A percentile compares a stretch with the other conserved stretches of the same genome.
phyloP scores from a whole-genome alignment of 148 eudicot genomes.

The Nyssa sinensis region DNA sequence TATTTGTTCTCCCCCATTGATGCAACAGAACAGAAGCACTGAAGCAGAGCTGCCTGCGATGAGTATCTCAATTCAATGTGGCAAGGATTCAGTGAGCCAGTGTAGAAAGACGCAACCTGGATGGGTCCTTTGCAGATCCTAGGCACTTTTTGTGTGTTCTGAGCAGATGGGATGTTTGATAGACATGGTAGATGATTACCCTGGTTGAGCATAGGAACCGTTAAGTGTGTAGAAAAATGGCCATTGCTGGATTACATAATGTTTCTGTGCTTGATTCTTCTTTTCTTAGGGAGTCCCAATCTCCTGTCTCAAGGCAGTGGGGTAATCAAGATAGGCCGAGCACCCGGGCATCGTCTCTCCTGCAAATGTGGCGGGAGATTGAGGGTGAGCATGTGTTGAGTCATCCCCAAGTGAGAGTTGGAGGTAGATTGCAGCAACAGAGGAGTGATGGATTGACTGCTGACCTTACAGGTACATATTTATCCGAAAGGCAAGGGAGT shows the following conservation, averaged over 20 bases:
- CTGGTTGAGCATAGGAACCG: slow-evolving; percentile 23
- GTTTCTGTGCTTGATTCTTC: slow-evolving; percentile 52
- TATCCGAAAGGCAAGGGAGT: slow-evolving; percentile 26
- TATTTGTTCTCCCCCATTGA: too few species aligned
- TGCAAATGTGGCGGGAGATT: slow-evolving; percentile 83
- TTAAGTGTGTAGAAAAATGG: slow-evolving; percentile 50
- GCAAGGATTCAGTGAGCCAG: too few species aligned
- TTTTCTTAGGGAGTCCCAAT: slow-evolving; percentile 49
- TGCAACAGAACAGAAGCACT: slow-evolving; percentile 20
- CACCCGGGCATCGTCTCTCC: slow-evolving; percentile 62
- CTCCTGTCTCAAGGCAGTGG: slow-evolving; percentile 40
- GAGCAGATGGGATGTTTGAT: slow-evolving; percentile 14
- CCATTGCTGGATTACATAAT: slow-evolving; percentile 68
- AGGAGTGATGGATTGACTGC: slow-evolving; percentile 27
- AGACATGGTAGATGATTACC: slow-evolving; percentile 18
- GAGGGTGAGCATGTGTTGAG: slow-evolving; percentile 64
- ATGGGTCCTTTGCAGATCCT: slow-evolving; percentile 25
- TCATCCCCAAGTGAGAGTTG: slow-evolving; percentile 31
- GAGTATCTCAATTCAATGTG: slow-evolving; percentile 15
- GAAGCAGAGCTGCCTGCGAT: neutral
- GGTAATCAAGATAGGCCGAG: slow-evolving; percentile 41
- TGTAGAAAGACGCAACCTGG: slow-evolving; percentile 28
- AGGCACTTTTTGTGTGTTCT: slow-evolving; percentile 23
- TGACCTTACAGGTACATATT: too few species aligned
- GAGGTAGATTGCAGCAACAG: slow-evolving; percentile 30